A percentile compares a stretch with the other conserved stretches of the same genome.
Conservation (phyloP, 257 asterid species). For the Solanum habrochaites region DNA sequence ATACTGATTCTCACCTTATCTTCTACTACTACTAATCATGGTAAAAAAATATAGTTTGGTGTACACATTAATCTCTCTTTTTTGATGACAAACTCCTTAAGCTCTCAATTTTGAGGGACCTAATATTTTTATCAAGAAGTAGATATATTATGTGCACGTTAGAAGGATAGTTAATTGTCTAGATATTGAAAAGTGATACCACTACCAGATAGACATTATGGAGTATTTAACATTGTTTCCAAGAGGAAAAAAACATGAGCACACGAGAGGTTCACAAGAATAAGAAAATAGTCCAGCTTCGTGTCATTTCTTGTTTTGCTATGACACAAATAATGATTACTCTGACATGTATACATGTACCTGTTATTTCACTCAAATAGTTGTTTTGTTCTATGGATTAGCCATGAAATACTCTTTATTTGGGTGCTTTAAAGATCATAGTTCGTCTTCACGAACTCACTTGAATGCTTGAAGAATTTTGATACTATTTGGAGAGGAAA, state of each 20-base stretch:
- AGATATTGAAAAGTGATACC: no score
- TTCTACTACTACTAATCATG: background rate
- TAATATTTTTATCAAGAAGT: no score
- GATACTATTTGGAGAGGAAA: background rate
- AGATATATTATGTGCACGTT: no score
- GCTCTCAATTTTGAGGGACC: no score
- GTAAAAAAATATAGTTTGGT: background rate
- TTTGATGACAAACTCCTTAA: no score
- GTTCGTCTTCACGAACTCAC: no score
- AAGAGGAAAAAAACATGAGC: no score
- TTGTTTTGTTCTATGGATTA: background rate
- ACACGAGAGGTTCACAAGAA: slow-evolving; percentile 19
- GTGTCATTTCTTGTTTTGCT: background rate
- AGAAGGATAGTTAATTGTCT: no score
- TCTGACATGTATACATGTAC: background rate
- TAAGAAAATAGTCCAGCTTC: slow-evolving; percentile 90
- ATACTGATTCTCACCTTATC: background rate
- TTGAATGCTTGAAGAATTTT: no score
- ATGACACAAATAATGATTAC: background rate
- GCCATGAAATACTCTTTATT: background rate
- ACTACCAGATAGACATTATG: no score
- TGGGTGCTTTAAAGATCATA: background rate
- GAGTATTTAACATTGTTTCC: no score
- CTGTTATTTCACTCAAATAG: background rate
- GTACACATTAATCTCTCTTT: background rate